Evolutionary conservation across 805 yeast genomes (phyloP).

Genomic region (Candida succiphila): DNA sequence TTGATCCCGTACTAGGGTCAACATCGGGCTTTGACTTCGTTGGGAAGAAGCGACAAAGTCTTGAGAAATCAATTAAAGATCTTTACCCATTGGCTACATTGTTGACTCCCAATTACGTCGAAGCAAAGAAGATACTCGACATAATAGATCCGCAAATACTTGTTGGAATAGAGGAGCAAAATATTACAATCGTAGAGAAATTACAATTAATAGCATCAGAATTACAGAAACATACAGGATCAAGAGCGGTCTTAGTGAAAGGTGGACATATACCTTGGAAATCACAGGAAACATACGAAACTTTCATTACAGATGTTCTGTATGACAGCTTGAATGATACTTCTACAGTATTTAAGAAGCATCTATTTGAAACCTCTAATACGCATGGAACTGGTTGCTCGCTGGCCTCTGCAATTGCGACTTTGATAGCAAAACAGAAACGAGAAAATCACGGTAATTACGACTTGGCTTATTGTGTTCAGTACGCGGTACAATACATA

Average conservation of each 20-base stretch:
- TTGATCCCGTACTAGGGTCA: slow-evolving; percentile 81
- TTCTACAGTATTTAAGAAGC: slow-evolving; percentile 36
- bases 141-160: neutral
- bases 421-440: slow-evolving; percentile 42
- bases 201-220: slow-evolving; percentile 12
- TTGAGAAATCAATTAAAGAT: slow-evolving; percentile 24
- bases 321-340: slow-evolving; percentile 30
- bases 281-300: slow-evolving; percentile 12
- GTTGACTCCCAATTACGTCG: slow-evolving; percentile 64
- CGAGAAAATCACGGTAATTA: neutral
- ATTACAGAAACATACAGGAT: slow-evolving; percentile 22
- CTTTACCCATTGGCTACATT: slow-evolving; percentile 42
- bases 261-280: slow-evolving; percentile 68
- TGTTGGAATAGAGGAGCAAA: neutral
- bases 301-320: slow-evolving; percentile 39
- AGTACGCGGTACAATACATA: slow-evolving; percentile 48
- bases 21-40: slow-evolving; percentile 46
- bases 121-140: slow-evolving; percentile 28
- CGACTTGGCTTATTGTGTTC: slow-evolving; percentile 2
- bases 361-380: slow-evolving; percentile 33
- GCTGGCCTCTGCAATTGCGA: slow-evolving; percentile 66
- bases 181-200: neutral
- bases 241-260: slow-evolving; percentile 45
- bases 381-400: slow-evolving; percentile 91
- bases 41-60: neutral